Evolutionary conservation across 2,329 filamentous ascomycete species (phyloP), one percentile per base, ranked within the genome.

Genomic region (Ramichloridium luteum): DNA sequence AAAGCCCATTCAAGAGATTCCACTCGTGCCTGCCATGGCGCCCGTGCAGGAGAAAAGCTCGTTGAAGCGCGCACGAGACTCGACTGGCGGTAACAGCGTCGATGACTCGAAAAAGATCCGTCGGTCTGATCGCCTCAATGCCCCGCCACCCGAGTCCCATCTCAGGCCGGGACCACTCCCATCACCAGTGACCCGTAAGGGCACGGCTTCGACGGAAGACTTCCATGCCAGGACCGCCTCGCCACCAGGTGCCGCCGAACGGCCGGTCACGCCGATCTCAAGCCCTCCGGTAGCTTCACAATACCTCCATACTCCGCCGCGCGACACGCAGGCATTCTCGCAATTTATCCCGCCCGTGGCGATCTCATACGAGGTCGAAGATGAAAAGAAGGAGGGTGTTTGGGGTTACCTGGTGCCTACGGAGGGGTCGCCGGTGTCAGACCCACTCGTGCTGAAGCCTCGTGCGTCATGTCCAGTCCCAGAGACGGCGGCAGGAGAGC

Each of bases 381-480:
- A 93, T 51, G 85, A 93, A 59, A 73, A 71, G 36, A 70, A 72
- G 27, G 81, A 93, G 54, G 84, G 84, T 6, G 84, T 96, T 1
- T 98, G 90, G 90, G 92, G 92, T 9, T 98, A 96, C 50, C 65
- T 98, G 4, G 73, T 93, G 32, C 84, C 88, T 2, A 62, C 93
- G 14, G 77, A 88, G 50, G 51, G 53, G 14, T 35, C 39, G 10
- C 31, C 31, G 6, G 20, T 23, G 8, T 8, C 20, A 23, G 60
- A 80, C 55, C 58, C 68, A 4, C 56, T 93, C 59, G 80, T 92
- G 5, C 57, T 98, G 55, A 79, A 72, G 57, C 83, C 74, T 49
- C 71, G 86, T 34, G 70, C 68, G 37, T 68, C 72, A 20, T 93
- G 85, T 51, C 74, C 78, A 1, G 55, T 72, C 10, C 64, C 77